Evolutionary conservation across 768 basidiomycete genomes (phyloP).

Genomic region (Rhodotorula babjevae): DNA sequence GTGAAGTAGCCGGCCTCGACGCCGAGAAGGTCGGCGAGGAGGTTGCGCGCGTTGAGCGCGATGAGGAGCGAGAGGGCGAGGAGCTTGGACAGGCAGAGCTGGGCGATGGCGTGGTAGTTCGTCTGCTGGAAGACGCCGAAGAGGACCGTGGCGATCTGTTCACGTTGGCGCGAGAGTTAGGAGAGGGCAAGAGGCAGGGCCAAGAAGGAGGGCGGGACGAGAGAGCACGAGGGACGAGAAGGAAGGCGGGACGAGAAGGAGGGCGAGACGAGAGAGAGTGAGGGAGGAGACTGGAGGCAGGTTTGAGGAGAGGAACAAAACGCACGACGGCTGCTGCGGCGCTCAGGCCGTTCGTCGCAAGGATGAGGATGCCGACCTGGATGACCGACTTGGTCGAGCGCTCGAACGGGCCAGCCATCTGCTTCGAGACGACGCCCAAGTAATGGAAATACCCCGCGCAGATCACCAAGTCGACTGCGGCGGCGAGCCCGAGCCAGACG

Average conservation of each 20-base stretch:
- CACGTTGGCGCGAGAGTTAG: too few relatives aligned
- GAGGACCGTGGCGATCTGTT: constrained; percentile 21
- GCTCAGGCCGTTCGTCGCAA: constrained; percentile 12
- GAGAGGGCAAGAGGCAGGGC: too few relatives aligned
- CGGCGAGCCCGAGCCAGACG: constrained; percentile 18
- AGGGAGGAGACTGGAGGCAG: too few relatives aligned
- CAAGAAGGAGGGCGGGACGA: too few relatives aligned
- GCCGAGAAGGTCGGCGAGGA: constrained; percentile 25
- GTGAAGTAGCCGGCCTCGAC: constrained; percentile 2
- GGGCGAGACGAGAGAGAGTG: too few relatives aligned
- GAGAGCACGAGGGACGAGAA: too few relatives aligned
- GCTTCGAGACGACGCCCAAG: neutral
- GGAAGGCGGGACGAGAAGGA: too few relatives aligned
- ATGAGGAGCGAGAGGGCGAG: constrained; percentile 23
- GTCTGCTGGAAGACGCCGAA: constrained; percentile 3
- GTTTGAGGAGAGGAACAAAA: too few relatives aligned
- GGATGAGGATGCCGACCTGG: constrained; percentile 16
- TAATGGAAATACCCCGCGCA: constrained; percentile 2
- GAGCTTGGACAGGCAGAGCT: constrained; percentile 14
- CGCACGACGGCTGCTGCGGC: constrained; percentile 15
- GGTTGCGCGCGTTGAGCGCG: constrained; percentile 15
- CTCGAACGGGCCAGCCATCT: constrained; percentile 23
- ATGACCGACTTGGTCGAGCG: constrained; percentile 10
- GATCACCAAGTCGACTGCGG: neutral
- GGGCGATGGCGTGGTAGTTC: constrained; percentile 20